Base-by-base conservation (phyloP, 169 alveolate species). In the Cryptosporidium meleagridis region DNA sequence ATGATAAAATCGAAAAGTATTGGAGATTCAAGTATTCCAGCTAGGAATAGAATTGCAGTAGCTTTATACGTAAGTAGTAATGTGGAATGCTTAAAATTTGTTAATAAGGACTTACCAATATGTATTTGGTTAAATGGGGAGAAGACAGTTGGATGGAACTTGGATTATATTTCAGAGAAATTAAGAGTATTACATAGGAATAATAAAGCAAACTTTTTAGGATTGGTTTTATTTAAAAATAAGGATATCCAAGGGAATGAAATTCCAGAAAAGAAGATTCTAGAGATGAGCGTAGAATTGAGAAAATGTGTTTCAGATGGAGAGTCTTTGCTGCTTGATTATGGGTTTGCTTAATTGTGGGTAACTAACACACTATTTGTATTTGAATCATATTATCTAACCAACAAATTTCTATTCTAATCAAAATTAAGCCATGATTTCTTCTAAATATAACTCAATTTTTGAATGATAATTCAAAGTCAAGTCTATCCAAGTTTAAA, bases 111-210 rank as follows among this genome's bases (percentile, higher is more conserved):
- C 52, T 41, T 80, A 26, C 89, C 89, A 31, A 14, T 80, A 26
- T 80, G 89, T 48, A 80, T 80, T 26, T 80, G 89, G 89, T 18
- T 80, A 29, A 65, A 80, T 67, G 67, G 75, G 31, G 59, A 23
- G n/a, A 80, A 80, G 69, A 26, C 89, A 39, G 53, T 80, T 31
- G 89, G 89, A 18, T 80, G 75, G 89, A 80, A 80, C n/a, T 10
- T 80, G 48, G 89, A 80, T n/a, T 80, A 80, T 18, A 80, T 80
- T 62, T 16, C 75, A 23, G 75, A 44, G 23, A 62, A 26, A 41
- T 48, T 80, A 10, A 33, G 48, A 14, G 39, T 80, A 39, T 39
- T 44, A 8, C 61, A 33, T 26, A 53, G 21, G 9, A n/a, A 39
- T 21, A 14, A 48, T 39, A 26, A n/a, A 4, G 18, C 21, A 7